These are phyloP conservation scores for Phoenix dactylifera DNA, from an alignment of 176 grass and related monocot species.

Conservation along the genomic window DNA sequence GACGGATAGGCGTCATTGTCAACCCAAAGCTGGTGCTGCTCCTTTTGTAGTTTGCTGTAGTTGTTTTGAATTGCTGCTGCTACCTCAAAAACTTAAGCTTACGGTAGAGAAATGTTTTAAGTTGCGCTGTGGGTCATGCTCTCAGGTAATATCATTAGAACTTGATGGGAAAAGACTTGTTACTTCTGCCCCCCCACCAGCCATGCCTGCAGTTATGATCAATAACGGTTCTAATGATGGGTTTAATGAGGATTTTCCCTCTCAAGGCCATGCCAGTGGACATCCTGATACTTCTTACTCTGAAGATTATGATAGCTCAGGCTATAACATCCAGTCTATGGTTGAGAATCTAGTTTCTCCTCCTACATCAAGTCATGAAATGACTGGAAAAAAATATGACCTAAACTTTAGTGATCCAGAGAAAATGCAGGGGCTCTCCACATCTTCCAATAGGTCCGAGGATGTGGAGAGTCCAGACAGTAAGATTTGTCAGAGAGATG, in stretches of 20 bases:
- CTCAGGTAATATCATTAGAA: conserved; percentile 35
- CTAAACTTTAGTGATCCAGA: conserved; percentile 34
- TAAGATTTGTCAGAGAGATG: conserved; percentile 41
- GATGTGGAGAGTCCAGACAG: conserved; percentile 42
- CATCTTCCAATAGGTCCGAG: conserved; percentile 28
- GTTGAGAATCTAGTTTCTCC: conserved; percentile 33
- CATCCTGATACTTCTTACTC: conserved; percentile 23
- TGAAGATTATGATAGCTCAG: conserved; percentile 33
- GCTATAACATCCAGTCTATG: conserved; percentile 32
- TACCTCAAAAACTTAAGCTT: conserved; percentile 43
- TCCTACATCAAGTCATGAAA: conserved; percentile 19
- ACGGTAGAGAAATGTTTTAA: conserved; percentile 28
- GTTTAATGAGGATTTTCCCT: neutral
- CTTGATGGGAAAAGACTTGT: conserved; percentile 21
- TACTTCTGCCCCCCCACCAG: conserved; percentile 10
- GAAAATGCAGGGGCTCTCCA: conserved; percentile 22
- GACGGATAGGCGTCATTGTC: conserved; percentile 42
- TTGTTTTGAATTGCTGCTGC: conserved; percentile 69
- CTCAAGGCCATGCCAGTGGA: neutral
- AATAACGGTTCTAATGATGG: conserved; percentile 27
- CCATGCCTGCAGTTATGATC: conserved; percentile 23
- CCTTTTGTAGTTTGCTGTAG: conserved; percentile 62
- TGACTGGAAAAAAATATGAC: conserved; percentile 29
- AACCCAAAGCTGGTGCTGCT: conserved; percentile 59
- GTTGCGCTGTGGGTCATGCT: conserved; percentile 68